Base-by-base conservation (phyloP, 257 asterid species). In the Paraleonurus japonicus region DNA sequence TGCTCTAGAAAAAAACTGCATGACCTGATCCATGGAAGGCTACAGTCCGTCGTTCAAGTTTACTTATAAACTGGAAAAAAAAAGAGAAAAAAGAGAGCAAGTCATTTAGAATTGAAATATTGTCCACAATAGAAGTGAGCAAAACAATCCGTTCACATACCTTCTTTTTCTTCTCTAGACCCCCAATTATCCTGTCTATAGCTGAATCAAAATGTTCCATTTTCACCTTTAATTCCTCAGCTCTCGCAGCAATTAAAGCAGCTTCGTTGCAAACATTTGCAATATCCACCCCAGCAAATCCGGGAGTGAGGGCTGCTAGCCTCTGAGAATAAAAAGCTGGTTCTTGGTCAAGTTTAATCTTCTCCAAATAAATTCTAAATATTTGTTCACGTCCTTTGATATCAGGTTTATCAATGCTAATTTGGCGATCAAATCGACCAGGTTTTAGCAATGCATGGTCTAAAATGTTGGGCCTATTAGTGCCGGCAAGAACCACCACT, bases 1-100 rank as follows among this genome's bases (percentile, higher is more conserved):
- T 92, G 85, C 69, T 92, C 98, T 72, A 92, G 72, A 76, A 87
- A 92, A 96, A 96, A 92, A 92, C 95, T 79, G 98, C 98, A 87
- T 92, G 98, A 7, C 98, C 98, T 12, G 98, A 86, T 85, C 90
- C 98, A 63, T 92, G 98, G 76, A 88, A 92, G 20, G 98, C 98
- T 59, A 92, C 98, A 79, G 98, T 92, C 16, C 86, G 84, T 2
- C 96, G 86, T 76, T 92, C 98, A 43, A 78, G 81, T 84, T 90
- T 92, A 84, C 96, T 92, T 71, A 92, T 87, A 57, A 92, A 96
- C 98, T 92, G 65, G 70, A 70, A 32, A 61, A 15, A 35, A 27
- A 43, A 12, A 45, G 50, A n/a, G n/a, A 27, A 43, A 12, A 45
- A 55, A 17, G 26, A 17, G 28, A 2, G 37, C 9, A 48, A 7